phyloP scores from a whole-genome alignment of 805 yeast species.

The Komagataella ulmi region DNA sequence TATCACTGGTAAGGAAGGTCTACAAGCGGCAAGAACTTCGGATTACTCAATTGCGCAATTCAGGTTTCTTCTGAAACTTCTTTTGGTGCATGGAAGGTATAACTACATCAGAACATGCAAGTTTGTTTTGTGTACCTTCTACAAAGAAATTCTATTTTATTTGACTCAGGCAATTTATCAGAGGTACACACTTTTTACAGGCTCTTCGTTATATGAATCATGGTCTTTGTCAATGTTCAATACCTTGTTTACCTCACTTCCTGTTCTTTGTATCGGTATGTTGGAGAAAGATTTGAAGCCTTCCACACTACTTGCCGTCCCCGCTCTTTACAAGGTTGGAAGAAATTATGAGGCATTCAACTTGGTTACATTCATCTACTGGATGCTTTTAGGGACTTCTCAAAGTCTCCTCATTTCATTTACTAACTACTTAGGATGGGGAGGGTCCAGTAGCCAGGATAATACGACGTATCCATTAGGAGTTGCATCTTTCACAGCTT shows the following conservation, averaged over 20 bases:
- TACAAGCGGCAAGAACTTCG: constrained; percentile 91
- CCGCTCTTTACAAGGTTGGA: constrained; percentile 77
- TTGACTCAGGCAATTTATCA: constrained; percentile 83
- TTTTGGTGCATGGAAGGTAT: constrained; percentile 92
- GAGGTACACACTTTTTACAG: constrained; percentile 77
- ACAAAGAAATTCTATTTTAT: constrained; percentile 85
- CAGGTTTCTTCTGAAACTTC: constrained; percentile 64
- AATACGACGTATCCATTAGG: constrained; percentile 78
- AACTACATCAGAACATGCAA: constrained; percentile 87
- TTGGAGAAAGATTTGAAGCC: constrained; percentile 86
- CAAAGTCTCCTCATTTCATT: constrained; percentile 67
- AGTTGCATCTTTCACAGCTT: constrained; percentile 55
- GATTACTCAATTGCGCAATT: constrained; percentile 96
- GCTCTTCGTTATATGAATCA: constrained; percentile 84
- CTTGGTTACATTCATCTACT: constrained; percentile 49
- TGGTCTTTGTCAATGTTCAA: constrained; percentile 98
- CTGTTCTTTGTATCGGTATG: constrained; percentile 90
- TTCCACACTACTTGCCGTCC: constrained; percentile 79
- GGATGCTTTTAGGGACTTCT: constrained; percentile 68
- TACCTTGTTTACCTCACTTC: constrained; percentile 85
- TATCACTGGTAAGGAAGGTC: constrained; percentile 92
- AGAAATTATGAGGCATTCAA: constrained; percentile 65
- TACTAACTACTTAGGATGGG: constrained; percentile 56
- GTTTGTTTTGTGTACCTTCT: constrained; percentile 86
- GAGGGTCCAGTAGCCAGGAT: constrained; percentile 51